Evolutionary conservation across 2,329 filamentous ascomycete species (phyloP), one percentile per base, ranked within the genome.

Genomic region (Ophiostoma ips): DNA sequence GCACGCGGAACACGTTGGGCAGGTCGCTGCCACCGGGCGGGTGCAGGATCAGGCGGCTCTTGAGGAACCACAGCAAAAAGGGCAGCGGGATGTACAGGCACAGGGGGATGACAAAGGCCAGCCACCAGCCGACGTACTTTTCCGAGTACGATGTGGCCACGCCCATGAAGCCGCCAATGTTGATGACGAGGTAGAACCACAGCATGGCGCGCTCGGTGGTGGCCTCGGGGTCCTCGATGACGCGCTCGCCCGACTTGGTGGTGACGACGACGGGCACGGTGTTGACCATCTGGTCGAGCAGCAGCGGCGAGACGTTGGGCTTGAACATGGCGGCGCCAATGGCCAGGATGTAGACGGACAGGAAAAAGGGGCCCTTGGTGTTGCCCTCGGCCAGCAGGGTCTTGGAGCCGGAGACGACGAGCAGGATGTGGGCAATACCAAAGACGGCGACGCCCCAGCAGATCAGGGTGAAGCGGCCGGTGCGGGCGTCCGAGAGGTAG

Each of bases 291-390:
- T 87, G 82, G 59, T 87, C 83, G 18, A 81, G 81, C 50, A 87
- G 76, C 16, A 86, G 67, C 0, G 82, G 80, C 0, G 81, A 79
- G 40, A 89, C 83, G 60, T 89, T 89, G 55, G 81, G 77, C 70
- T 89, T 90, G 75, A 89, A 87, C 59, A 85, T 83, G 54, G 84
- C 84, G 1, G 83, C 86, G 40, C 84, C 84, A 30, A 86, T 63
- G 56, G 71, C 71, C 36, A 75, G 54, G 24, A 62, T 65, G 56
- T 72, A 73, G 49, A 73, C 65, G 5, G 81, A 80, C 59, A 87
- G 74, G 58, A 86, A 76, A 50, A 71, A 69, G 21, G 77, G 77
- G 1, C 71, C 68, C 54, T 74, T 70, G 46, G 71, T 68, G 8
- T 66, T 64, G 36, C 55, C 71, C 35, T 64, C 65, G 18, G 63